Base-by-base conservation (phyloP, 345 rosid genomes). In the Salix purpurea region DNA sequence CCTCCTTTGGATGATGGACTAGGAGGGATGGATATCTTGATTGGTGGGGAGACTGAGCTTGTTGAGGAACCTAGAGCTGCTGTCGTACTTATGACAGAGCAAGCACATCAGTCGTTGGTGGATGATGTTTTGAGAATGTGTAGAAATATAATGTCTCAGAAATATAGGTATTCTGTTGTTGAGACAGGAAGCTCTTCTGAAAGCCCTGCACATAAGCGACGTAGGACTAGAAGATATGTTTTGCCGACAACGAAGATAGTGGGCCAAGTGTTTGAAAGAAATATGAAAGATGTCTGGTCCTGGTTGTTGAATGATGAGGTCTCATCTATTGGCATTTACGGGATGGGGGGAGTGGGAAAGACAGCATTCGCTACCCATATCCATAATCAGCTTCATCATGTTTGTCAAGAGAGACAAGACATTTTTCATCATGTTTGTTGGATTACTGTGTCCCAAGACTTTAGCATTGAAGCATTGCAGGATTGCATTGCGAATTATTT, bases 341-440 rank as follows among this genome's bases (percentile, higher is more conserved):
- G 77, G 32, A 78, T 67, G 77, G 77, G 50, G 8, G 81, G 77
- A 16, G 60, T 52, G 1, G 80, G 80, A 21, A 78, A 78, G 56
- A 72, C 80, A 5, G 46, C 46, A 44, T 21, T 78, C 9, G 42
- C 62, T 21, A 54, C 52, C 7, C 72, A 71, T 54, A 37, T 72
- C 28, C 21, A 65, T 54, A 72, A 78, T 26, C 15, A 10, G 19
- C 54, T 78, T 40, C 37, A 0, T 34, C 32, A 30, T 30, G 32
- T 32, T 32, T 32, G 5, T 32, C 10, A 65, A 12, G 2, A 4
- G 21, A 26, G 11, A 8, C 52, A 23, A 2, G n/a, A 13, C 15
- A 9, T 28, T 4, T 65, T 50, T 50, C 28, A 19, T 52, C 24
- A 28, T 19, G 81, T 77, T 13, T 44, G 64, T 24, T 80, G 81